Percentiles rank a stretch among this genome's conserved stretches.
Conservation (phyloP, 2,329 filamentous ascomycete genomes). For the Arthrocladium fulminans region DNA sequence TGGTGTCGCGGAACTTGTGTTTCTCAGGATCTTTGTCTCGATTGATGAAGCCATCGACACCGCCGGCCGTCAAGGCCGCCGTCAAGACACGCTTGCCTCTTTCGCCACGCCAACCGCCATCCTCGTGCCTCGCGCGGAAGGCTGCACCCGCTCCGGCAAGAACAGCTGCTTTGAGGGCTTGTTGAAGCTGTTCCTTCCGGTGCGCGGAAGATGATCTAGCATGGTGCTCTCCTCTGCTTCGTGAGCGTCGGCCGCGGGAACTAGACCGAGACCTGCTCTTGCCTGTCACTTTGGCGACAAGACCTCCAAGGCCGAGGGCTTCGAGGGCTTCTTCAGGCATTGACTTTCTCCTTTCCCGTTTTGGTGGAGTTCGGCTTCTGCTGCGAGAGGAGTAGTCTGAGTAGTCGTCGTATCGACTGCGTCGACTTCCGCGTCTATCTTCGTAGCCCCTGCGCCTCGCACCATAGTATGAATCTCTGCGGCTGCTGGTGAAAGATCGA, state of each 20-base stretch:
- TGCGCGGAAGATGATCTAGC: conserved; percentile 29
- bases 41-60: conserved; percentile 63
- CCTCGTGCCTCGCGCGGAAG: conserved; percentile 80
- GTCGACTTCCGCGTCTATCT: conserved; percentile 27
- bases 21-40: conserved; percentile 55
- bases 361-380: conserved; percentile 30
- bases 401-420: conserved; percentile 22
- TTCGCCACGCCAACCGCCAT: conserved; percentile 79
- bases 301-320: conserved; percentile 49
- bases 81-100: conserved; percentile 89
- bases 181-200: conserved; percentile 56
- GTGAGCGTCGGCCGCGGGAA: conserved; percentile 49
- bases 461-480: conserved; percentile 39
- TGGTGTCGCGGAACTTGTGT: conserved; percentile 68
- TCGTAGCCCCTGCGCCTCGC: conserved; percentile 17
- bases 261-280: conserved; percentile 54
- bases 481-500: conserved; percentile 32
- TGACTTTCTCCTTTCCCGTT: conserved; percentile 35
- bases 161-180: conserved; percentile 83
- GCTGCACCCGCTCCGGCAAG: conserved; percentile 86
- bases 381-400: conserved; percentile 29
- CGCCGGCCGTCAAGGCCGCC: conserved; percentile 73
- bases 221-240: conserved; percentile 40
- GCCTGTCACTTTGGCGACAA: conserved; percentile 42
- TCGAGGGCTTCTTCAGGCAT: conserved; percentile 44